Base-by-base conservation (phyloP, 2,329 filamentous ascomycete genomes). In the Elsinoe batatas region DNA sequence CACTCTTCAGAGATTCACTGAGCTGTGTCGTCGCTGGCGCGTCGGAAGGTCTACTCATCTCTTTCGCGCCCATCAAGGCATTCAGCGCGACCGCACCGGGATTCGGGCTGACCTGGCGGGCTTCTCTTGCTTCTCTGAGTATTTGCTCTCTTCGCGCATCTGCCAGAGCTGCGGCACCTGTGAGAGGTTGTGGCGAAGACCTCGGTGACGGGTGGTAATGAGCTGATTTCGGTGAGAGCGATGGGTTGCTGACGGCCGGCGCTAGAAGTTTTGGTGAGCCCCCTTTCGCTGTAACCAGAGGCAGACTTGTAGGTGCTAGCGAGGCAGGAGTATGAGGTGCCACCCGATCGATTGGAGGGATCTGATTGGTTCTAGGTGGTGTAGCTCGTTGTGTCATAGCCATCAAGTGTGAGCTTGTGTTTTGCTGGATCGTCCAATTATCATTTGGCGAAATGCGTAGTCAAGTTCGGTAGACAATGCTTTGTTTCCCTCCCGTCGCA, bases 91-190 rank as follows among this genome's bases (percentile, higher is more conserved):
- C 68, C 20, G 67, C 63, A 15, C 69, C 71, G 13, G 75, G 74
- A 56, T 79, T 78, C 2, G 74, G 74, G 59, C 72, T 78, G n/a
- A 70, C 72, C 60, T 72, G 71, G 36, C 71, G 67, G 56, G 70
- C 64, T 7, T 59, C 58, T 17, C 61, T 60, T 56, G 59, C 58
- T 44, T 59, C 60, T 56, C 69, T 65, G 56, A 73, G 69, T 57
- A 74, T 69, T 57, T 69, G 66, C 57, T 65, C 67, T 43, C 72
- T 69, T 57, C 73, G 73, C 61, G 76, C 68, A 61, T 78, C 76
- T 44, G 71, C 72, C 62, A 77, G 66, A 38, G 74, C 75, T 56
- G 71, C 72, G 17, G 73, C 72, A 46, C 73, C 76, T 0, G 76
- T 76, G 22, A 78, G 67, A 35, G 70, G 69, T 57, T 67, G 65